A percentile compares a stretch with the other conserved stretches of the same genome.
Conservation (phyloP, 2,329 filamentous ascomycete species). For the Apiospora phragmitis region DNA sequence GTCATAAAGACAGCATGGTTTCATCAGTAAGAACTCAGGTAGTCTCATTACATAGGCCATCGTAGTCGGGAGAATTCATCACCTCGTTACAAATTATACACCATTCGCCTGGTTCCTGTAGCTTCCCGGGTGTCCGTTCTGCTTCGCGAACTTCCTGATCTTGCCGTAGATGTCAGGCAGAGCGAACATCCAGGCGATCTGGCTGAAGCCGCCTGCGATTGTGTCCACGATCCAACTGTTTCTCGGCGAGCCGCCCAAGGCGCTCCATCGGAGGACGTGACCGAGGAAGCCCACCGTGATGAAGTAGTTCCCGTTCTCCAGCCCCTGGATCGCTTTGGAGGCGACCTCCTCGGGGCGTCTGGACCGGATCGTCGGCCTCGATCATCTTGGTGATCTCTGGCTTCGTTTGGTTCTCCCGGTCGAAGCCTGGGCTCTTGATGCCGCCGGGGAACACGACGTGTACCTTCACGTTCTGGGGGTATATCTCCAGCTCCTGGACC, state of each 20-base stretch:
- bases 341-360: conserved; percentile 79
- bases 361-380: conserved; percentile 79
- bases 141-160: conserved; percentile 56
- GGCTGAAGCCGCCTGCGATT: conserved; percentile 52
- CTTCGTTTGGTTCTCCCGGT: conserved; percentile 76
- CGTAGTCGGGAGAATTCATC: not conserved
- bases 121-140: conserved; percentile 58
- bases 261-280: conserved; percentile 65
- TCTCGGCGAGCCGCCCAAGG: conserved; percentile 55
- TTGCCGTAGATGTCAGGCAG: conserved; percentile 57
- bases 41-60: not conserved
- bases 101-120: conserved; percentile 33
- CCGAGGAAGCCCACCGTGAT: conserved; percentile 76
- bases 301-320: conserved; percentile 80
- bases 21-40: not conserved
- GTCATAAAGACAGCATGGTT: not conserved
- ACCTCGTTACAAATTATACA: not conserved
- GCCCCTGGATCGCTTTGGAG: conserved; percentile 62
- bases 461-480: conserved; percentile 79
- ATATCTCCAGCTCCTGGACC: conserved; percentile 80
- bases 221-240: conserved; percentile 64
- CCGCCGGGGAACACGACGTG: conserved; percentile 84
- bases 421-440: conserved; percentile 75
- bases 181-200: conserved; percentile 60
- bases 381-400: conserved; percentile 76